Evolutionary conservation across 140 eudicot species (phyloP).

Genomic region (Anethum foeniculum): DNA sequence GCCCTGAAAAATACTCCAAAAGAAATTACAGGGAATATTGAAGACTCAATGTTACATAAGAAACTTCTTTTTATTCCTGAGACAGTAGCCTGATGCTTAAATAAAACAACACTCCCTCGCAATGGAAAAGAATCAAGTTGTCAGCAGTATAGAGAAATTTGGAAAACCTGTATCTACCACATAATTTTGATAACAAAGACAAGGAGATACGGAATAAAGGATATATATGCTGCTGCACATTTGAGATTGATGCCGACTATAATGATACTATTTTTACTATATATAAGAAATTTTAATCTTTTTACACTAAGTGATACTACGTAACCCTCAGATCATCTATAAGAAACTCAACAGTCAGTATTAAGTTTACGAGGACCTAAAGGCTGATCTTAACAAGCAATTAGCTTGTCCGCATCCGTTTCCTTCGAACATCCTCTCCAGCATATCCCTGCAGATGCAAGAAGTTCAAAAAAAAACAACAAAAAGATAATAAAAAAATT

Average conservation of each 20-base stretch:
- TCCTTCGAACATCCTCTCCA: conserved; percentile 44
- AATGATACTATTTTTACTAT: conserved; percentile 38
- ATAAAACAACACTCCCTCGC: not conserved
- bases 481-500: too few species aligned
- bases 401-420: conserved; percentile 38
- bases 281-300: conserved; percentile 21
- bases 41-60: not conserved
- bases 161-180: not conserved
- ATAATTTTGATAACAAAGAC: not conserved
- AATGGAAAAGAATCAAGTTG: not conserved
- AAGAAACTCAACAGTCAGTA: conserved; percentile 23
- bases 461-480: conserved; percentile 1
- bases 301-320: conserved; percentile 18
- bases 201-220: not conserved
- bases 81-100: not conserved
- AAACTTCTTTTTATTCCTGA: not conserved
- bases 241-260: conserved; percentile 19
- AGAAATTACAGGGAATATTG: not conserved
- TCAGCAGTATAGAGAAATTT: not conserved
- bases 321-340: conserved; percentile 21
- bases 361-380: conserved; percentile 40
- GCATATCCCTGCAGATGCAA: conserved; percentile 40
- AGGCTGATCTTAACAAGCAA: conserved; percentile 16
- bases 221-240: conserved; percentile 9
- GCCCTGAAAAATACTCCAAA: not conserved